These are phyloP conservation scores for Globisporangium paddicum DNA, from an alignment of 352 stramenopile species.

Conservation along the genomic window DNA sequence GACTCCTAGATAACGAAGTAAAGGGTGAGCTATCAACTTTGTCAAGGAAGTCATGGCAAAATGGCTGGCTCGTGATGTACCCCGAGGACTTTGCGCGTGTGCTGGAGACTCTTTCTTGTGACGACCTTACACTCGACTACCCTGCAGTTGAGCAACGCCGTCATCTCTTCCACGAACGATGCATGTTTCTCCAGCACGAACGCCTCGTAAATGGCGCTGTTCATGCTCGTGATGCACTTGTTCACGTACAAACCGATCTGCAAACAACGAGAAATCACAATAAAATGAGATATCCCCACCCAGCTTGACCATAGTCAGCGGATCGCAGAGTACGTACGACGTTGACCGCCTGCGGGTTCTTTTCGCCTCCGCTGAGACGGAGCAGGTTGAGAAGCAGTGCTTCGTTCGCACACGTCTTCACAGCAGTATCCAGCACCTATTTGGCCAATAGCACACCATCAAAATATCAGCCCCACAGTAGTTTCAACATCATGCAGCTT, in stretches of 20 bases:
- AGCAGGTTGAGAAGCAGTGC: conserved; percentile 29
- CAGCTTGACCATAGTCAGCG: not conserved
- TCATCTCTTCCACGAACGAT: conserved; percentile 54
- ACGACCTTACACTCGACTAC: conserved; percentile 65
- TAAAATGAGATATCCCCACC: not conserved
- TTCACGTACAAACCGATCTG: conserved; percentile 35
- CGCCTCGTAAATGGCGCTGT: conserved; percentile 25
- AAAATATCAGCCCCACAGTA: not conserved
- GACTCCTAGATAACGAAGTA: conserved; percentile 22
- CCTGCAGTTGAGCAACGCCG: conserved; percentile 55
- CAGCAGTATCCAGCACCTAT: conserved; percentile 37
- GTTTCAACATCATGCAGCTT: too few species aligned
- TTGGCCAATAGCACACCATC: not conserved
- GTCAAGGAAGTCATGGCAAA: not conserved
- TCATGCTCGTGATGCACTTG: conserved; percentile 50
- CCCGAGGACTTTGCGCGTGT: conserved; percentile 39
- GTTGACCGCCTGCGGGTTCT: conserved; percentile 44
- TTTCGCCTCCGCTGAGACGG: conserved; percentile 26
- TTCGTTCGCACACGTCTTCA: conserved; percentile 23
- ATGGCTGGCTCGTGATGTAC: conserved; percentile 18
- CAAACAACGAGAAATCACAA: not conserved
- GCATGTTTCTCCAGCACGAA: conserved; percentile 39
- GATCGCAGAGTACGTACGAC: conserved; percentile 21
- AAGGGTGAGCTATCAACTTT: not conserved
- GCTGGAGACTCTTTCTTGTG: conserved; percentile 45